Percentiles rank a stretch among this genome's conserved stretches.
These are phyloP conservation scores for Strombidium stylifer DNA, from an alignment of 73 alveolate genomes.

Conservation along the genomic window DNA sequence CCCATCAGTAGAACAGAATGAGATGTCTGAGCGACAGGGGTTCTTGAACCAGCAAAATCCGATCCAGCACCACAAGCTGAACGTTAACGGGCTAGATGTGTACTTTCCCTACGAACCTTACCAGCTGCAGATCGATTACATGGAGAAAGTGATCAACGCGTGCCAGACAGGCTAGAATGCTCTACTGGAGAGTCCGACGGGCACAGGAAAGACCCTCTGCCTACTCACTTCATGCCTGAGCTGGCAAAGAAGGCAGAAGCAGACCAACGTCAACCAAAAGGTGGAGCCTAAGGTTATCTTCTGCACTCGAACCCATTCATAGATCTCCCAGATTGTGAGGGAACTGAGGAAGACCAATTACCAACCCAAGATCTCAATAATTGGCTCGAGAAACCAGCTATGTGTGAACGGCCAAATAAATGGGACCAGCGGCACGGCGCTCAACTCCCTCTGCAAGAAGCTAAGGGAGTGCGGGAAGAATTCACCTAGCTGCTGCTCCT, in stretches of 20 bases:
- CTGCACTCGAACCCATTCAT: slow-evolving; percentile 88
- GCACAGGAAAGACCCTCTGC: slow-evolving; percentile 95
- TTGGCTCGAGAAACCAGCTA: slow-evolving; percentile 82
- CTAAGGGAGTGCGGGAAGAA: slow-evolving; percentile 38
- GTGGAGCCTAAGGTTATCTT: slow-evolving; percentile 73
- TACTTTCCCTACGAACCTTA: slow-evolving; percentile 78
- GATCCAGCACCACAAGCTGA: no score
- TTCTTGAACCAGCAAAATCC: no score
- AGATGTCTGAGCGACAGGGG: no score
- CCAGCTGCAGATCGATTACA: slow-evolving; percentile 47
- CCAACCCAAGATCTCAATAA: slow-evolving; percentile 71
- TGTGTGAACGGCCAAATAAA: slow-evolving; percentile 69
- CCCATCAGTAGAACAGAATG: no score
- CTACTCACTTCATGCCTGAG: slow-evolving; percentile 84
- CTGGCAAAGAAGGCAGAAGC: slow-evolving; percentile 75
- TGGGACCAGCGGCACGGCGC: slow-evolving; percentile 55
- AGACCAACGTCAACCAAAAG: slow-evolving; percentile 42
- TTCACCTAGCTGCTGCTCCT: slow-evolving; percentile 12
- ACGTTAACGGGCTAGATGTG: background rate
- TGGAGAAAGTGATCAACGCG: slow-evolving; percentile 61
- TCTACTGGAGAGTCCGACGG: slow-evolving; percentile 94
- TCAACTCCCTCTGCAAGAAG: slow-evolving; percentile 70
- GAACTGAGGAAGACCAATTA: slow-evolving; percentile 82
- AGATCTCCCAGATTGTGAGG: slow-evolving; percentile 69
- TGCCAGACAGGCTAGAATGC: slow-evolving; percentile 54